phyloP scores from a whole-genome alignment of 345 rosid species.

The Iberis pinnata region DNA sequence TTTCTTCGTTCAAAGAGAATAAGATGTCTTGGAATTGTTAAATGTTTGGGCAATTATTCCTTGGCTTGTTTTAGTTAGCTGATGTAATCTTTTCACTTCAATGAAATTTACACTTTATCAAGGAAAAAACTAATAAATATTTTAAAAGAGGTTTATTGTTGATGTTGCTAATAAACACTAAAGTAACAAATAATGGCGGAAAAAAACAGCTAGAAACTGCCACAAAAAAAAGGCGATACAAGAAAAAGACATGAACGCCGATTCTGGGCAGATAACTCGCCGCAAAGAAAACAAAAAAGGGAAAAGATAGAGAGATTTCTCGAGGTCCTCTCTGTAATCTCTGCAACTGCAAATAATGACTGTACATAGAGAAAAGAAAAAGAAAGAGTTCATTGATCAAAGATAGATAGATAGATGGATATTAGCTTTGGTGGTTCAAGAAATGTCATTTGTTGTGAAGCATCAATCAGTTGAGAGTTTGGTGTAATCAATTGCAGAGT shows the following conservation, averaged over 20 bases:
- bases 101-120: too few species aligned
- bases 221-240: constrained; percentile 19
- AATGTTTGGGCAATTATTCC: too few species aligned
- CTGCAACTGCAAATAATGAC: constrained; percentile 2
- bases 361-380: constrained; percentile 21
- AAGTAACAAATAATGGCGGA: background rate
- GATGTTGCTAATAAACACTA: too few species aligned
- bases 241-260: constrained; percentile 14
- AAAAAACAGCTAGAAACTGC: constrained; percentile 25
- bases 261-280: constrained; percentile 13
- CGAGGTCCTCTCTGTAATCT: constrained; percentile 15
- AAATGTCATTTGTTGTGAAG: constrained; percentile 14
- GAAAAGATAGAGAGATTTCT: constrained; percentile 9
- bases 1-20: too few species aligned
- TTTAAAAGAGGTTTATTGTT: too few species aligned
- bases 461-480: constrained; percentile 26
- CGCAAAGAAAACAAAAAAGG: background rate
- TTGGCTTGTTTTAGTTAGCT: too few species aligned
- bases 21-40: too few species aligned
- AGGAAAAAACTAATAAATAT: too few species aligned
- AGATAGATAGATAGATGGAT: background rate
- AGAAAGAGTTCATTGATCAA: constrained; percentile 26
- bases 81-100: too few species aligned
- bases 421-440: too few species aligned
- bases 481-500: constrained; percentile 49